These are phyloP conservation scores for Fraxinus anomala DNA, from an alignment of 257 asterid species.

Conservation along the genomic window DNA sequence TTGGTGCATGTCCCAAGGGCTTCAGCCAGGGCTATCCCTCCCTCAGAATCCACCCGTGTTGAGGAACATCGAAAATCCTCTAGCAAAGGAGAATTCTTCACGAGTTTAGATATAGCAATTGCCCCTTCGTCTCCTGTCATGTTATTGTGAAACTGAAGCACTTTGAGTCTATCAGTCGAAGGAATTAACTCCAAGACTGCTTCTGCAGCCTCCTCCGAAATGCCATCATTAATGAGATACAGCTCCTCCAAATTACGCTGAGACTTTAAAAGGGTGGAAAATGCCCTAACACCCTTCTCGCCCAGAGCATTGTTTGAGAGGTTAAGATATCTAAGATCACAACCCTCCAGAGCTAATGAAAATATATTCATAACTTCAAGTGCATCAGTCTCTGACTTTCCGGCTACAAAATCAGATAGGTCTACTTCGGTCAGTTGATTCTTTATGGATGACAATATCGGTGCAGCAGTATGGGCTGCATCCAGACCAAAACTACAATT, in stretches of 20 bases:
- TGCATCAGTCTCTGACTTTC: constrained; percentile 84
- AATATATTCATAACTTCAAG: constrained; percentile 84
- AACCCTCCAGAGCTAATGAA: constrained; percentile 71
- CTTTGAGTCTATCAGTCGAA: constrained; percentile 61
- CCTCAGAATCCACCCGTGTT: constrained; percentile 79
- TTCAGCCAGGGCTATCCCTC: constrained; percentile 73
- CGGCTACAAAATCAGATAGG: constrained; percentile 89
- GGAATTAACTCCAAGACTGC: constrained; percentile 79
- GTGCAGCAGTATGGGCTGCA: constrained; percentile 75
- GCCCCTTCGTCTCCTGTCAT: constrained; percentile 98
- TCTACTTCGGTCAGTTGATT: constrained; percentile 76
- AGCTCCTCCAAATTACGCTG: constrained; percentile 82
- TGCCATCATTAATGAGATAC: constrained; percentile 78
- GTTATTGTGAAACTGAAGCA: constrained; percentile 86
- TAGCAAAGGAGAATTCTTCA: constrained; percentile 56
- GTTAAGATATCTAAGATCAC: constrained; percentile 61
- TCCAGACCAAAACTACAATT: constrained; percentile 84
- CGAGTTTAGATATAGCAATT: constrained; percentile 63
- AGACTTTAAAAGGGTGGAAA: constrained; percentile 67
- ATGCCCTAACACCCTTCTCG: constrained; percentile 87
- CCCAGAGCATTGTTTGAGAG: constrained; percentile 92
- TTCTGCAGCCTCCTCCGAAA: constrained; percentile 88
- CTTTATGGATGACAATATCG: constrained; percentile 66
- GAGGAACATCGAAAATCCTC: constrained; percentile 89
- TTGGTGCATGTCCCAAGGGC: constrained; percentile 59